A percentile compares a stretch with the other conserved stretches of the same genome.
phyloP scores from a whole-genome alignment of 2,329 filamentous ascomycete genomes.

The Cordyceps fumosorosea region DNA sequence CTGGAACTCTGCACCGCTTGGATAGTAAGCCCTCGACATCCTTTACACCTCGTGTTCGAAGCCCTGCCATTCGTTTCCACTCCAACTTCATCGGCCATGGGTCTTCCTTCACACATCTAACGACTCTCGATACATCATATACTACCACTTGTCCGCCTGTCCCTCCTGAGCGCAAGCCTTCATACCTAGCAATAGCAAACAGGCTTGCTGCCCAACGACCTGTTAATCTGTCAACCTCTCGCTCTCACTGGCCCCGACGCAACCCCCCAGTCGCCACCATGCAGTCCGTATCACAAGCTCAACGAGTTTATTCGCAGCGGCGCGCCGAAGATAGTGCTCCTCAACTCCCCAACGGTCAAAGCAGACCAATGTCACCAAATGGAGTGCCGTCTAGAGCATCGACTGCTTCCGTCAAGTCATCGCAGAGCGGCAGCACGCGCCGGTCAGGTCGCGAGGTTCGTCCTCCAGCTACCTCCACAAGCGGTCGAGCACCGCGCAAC shows the following conservation, averaged over 20 bases:
- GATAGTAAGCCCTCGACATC: not conserved
- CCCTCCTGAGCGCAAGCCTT: not conserved
- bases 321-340: not conserved
- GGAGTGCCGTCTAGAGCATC: constrained; percentile 8
- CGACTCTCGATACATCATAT: not conserved
- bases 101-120: not conserved
- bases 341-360: not conserved
- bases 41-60: constrained; percentile 2
- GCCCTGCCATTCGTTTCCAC: constrained; percentile 3
- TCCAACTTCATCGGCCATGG: constrained; percentile 2
- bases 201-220: constrained; percentile 1
- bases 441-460: constrained; percentile 11
- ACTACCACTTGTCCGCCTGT: not conserved
- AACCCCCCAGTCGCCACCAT: not conserved
- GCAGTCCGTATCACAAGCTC: constrained; percentile 1
- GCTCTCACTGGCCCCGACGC: not conserved
- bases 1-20: not conserved
- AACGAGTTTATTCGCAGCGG: constrained; percentile 9
- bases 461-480: not conserved
- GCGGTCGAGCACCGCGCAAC: not conserved
- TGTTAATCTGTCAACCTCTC: not conserved
- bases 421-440: constrained; percentile 6
- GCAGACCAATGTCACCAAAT: constrained; percentile 9
- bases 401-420: constrained; percentile 11
- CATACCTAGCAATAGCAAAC: not conserved